These are phyloP conservation scores for Didymella keratinophila DNA, from an alignment of 2,329 filamentous ascomycete species.

Conservation along the genomic window DNA sequence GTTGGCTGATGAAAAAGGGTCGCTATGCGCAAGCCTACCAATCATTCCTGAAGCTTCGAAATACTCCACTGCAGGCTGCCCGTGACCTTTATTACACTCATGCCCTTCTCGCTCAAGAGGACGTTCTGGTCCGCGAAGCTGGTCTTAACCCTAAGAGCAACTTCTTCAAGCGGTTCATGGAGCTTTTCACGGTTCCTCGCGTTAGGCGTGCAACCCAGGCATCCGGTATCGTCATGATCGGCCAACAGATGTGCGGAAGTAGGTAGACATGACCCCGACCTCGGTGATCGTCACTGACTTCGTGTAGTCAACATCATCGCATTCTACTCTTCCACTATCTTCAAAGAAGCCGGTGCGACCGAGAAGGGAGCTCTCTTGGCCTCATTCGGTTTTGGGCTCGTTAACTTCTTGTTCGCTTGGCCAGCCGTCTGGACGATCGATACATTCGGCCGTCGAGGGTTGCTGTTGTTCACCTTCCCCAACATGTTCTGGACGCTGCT, in stretches of 20 bases:
- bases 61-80: constrained; percentile 52
- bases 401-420: constrained; percentile 66
- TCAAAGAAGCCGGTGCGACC: constrained; percentile 57
- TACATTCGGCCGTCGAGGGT: constrained; percentile 59
- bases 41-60: constrained; percentile 51
- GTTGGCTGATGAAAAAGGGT: constrained; percentile 51
- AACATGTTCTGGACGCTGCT: constrained; percentile 60
- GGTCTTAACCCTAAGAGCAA: constrained; percentile 47
- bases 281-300: not conserved
- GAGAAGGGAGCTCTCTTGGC: constrained; percentile 58
- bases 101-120: constrained; percentile 47
- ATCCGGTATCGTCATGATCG: constrained; percentile 79
- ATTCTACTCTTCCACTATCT: constrained; percentile 62
- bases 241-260: constrained; percentile 66
- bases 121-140: constrained; percentile 43
- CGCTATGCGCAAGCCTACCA: constrained; percentile 49
- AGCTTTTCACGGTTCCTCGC: constrained; percentile 73
- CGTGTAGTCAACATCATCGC: constrained; percentile 54
- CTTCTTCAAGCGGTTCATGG: constrained; percentile 55
- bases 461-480: constrained; percentile 60
- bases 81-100: constrained; percentile 55
- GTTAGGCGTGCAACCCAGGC: constrained; percentile 77
- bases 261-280: not conserved
- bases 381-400: constrained; percentile 65
- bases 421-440: constrained; percentile 66